Base-by-base conservation (phyloP, 2,329 filamentous ascomycete genomes). In the Sporothrix euskadiensis region DNA sequence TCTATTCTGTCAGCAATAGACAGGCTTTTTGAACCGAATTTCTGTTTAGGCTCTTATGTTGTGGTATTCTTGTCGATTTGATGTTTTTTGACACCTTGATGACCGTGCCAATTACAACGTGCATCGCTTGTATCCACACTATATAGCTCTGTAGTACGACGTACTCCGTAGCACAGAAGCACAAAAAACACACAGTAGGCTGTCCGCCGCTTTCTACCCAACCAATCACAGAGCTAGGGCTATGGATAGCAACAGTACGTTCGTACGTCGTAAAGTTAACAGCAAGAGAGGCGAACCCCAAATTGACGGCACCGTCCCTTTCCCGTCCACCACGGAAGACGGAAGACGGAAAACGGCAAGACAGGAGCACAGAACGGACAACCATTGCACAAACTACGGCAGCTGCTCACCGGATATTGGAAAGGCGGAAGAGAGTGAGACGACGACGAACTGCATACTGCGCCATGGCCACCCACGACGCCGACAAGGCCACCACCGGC, bases 401-500 rank as follows among this genome's bases (percentile, higher is more conserved):
- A 59, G 6, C 49, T 7, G 26, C 49, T 49, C 65, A 10, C 65
- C 65, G 44, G 66, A 49, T 8, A 10, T 39, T 49, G 66, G 47
- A 56, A 19, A 47, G 44, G n/a, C 26, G 39, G 52, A 59, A 70
- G 8, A 44, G 56, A 6, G 16, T 19, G 39, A 66, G 39, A 30
- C 4, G 39, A 30, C n/a, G 14, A n/a, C 22, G n/a, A 59, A 19
- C 39, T 26, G 10, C 9, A 19, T 22, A 6, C 19, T 14, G 22
- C 57, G 12, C 49, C 35, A 74, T 74, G 73, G 69, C 61, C 69
- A 32, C 61, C 44, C 44, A 71, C 39, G 44, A 66, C 57, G 54
- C 49, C 39, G 41, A 47, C 57, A 68, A 39, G 2, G 49, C 66
- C 16, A 10, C 52, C 32, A 52, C 44, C 52, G 52, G 68, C 35